These are phyloP conservation scores for Pichia californica DNA, from an alignment of 805 yeast species.

Conservation along the genomic window DNA sequence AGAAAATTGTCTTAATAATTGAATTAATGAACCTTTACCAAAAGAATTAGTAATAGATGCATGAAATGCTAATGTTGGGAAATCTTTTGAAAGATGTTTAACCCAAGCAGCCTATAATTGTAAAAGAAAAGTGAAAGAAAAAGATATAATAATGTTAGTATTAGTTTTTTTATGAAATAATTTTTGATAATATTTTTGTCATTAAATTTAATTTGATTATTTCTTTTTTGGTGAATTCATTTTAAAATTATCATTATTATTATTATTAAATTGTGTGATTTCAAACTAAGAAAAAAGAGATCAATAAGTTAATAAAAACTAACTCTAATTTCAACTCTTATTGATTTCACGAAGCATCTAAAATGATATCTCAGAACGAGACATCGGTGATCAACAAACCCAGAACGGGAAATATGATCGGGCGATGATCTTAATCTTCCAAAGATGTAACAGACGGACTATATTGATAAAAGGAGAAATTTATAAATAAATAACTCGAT, in stretches of 20 bases:
- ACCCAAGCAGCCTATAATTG: constrained; percentile 92
- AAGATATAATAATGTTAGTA: constrained; percentile 29
- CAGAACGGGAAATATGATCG: constrained; percentile 39
- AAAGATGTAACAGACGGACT: constrained; percentile 94
- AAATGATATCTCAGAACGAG: constrained; percentile 39
- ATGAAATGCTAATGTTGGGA: constrained; percentile 95
- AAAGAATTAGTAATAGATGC: constrained; percentile 96
- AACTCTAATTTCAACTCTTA: constrained; percentile 71
- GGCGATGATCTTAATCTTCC: constrained; percentile 75
- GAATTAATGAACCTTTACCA: constrained; percentile 95
- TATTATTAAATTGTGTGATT: constrained; percentile 51
- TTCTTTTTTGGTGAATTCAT: too few species aligned
- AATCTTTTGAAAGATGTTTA: constrained; percentile 82
- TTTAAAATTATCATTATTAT: too few species aligned
- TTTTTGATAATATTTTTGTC: too few species aligned
- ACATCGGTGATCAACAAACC: constrained; percentile 28
- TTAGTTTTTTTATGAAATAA: neutral
- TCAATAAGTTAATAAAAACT: neutral
- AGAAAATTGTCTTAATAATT: constrained; percentile 87
- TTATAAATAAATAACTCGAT: constrained; percentile 12
- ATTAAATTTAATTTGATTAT: too few species aligned
- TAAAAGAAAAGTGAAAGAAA: constrained; percentile 3
- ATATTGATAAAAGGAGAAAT: constrained; percentile 34
- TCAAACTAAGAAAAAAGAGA: constrained; percentile 75
- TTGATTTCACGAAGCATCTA: constrained; percentile 46